phyloP scores from a whole-genome alignment of 1,284 basidiomycete genomes.

The Takashimella koratensis region DNA sequence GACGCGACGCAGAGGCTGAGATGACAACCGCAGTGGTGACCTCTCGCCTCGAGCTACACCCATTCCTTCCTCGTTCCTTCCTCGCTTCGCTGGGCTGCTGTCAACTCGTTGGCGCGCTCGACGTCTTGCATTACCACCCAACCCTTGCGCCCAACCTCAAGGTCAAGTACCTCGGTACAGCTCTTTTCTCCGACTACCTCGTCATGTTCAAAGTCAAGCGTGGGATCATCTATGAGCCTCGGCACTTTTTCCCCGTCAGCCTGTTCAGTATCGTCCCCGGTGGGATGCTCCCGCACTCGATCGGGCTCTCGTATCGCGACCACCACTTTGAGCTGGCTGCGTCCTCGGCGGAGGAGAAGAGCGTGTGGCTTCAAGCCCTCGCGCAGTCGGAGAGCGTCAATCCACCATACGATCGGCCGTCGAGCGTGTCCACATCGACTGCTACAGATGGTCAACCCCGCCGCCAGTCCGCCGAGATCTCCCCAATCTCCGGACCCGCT shows the following conservation, averaged over 20 bases:
- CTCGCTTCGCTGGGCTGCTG: slow-evolving; percentile 68
- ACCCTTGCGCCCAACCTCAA: slow-evolving; percentile 54
- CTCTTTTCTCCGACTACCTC: slow-evolving; percentile 80
- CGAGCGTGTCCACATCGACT: slow-evolving; percentile 36
- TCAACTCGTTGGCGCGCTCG: slow-evolving; percentile 72
- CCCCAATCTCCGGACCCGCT: not conserved
- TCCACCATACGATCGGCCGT: slow-evolving; percentile 46
- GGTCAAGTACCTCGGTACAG: slow-evolving; percentile 81
- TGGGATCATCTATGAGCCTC: slow-evolving; percentile 73
- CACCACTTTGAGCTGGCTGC: slow-evolving; percentile 80
- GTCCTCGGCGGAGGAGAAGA: slow-evolving; percentile 72
- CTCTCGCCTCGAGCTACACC: slow-evolving; percentile 58
- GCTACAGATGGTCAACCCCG: not conserved
- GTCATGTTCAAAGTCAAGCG: slow-evolving; percentile 80
- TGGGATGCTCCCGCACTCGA: slow-evolving; percentile 71
- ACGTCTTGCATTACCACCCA: slow-evolving; percentile 68
- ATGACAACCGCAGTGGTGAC: slow-evolving; percentile 66
- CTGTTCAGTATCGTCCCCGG: slow-evolving; percentile 69
- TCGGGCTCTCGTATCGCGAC: slow-evolving; percentile 63
- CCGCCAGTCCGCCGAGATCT: not conserved
- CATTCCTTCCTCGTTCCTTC: slow-evolving; percentile 53
- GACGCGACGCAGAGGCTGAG: slow-evolving; percentile 58
- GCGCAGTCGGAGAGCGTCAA: slow-evolving; percentile 40
- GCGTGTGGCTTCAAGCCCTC: slow-evolving; percentile 71
- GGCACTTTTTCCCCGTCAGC: slow-evolving; percentile 75